phyloP scores from a whole-genome alignment of 1,139 yeast genomes.

The Ogataea hybrid region DNA sequence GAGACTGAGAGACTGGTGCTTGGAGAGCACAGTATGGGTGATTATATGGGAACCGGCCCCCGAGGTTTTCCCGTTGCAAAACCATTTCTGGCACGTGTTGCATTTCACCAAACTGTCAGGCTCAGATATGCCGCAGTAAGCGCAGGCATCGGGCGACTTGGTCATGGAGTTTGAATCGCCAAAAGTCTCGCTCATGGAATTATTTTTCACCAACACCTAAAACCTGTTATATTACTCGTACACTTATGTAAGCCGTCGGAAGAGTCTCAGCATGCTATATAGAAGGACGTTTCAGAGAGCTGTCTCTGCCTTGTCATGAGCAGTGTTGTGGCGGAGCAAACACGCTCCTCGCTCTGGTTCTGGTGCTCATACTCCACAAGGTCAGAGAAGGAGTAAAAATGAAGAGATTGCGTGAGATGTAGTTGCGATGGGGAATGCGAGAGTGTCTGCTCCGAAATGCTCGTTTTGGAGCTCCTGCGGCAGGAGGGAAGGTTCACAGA shows the following conservation, averaged over 20 bases:
- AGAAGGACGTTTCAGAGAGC: slow-evolving; percentile 6
- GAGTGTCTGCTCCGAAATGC: neutral
- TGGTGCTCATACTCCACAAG: slow-evolving; percentile 27
- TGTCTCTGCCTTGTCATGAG: slow-evolving; percentile 6
- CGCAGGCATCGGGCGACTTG: slow-evolving; percentile 41
- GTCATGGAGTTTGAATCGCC: slow-evolving; percentile 1
- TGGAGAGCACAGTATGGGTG: slow-evolving; percentile 78
- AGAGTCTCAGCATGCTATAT: slow-evolving; percentile 4
- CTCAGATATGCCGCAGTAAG: slow-evolving; percentile 76
- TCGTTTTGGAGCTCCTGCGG: slow-evolving; percentile 1
- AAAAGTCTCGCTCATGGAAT: slow-evolving; percentile 2
- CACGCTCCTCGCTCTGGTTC: slow-evolving; percentile 2
- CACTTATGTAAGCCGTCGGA: neutral
- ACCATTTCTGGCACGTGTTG: slow-evolving; percentile 80
- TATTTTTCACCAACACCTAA: slow-evolving; percentile 10
- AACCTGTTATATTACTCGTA: slow-evolving; percentile 6
- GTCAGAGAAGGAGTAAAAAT: slow-evolving; percentile 32
- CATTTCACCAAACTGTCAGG: slow-evolving; percentile 74
- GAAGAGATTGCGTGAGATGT: slow-evolving; percentile 16
- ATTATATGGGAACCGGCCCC: slow-evolving; percentile 78
- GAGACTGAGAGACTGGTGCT: slow-evolving; percentile 70
- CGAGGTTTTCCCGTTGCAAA: slow-evolving; percentile 70
- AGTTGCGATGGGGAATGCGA: neutral
- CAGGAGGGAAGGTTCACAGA: slow-evolving; percentile 7
- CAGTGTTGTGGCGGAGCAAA: slow-evolving; percentile 6